phyloP scores from a whole-genome alignment of 2,329 filamentous ascomycete species.

The Aspergillus novoparasiticus region DNA sequence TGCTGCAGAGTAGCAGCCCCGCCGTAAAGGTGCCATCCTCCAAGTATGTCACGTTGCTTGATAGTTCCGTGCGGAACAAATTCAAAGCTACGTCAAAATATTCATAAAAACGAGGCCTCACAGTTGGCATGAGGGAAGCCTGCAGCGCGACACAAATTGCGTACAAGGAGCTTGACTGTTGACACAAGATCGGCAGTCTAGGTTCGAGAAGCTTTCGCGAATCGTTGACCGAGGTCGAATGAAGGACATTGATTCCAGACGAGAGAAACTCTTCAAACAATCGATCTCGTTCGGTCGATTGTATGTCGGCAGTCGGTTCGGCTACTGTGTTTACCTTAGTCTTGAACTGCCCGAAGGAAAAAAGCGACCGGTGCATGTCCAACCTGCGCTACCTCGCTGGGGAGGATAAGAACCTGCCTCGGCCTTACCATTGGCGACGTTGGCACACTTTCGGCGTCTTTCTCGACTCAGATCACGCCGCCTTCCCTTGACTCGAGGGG shows the following conservation, averaged over 20 bases:
- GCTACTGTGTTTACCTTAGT: constrained; percentile 1
- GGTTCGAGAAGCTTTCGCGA: constrained; percentile 18
- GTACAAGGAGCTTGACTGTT: constrained; percentile 31
- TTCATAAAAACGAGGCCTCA: constrained; percentile 27
- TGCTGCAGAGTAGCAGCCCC: constrained; percentile 34
- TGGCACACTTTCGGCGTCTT: constrained; percentile 4
- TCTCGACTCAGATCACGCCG: constrained; percentile 28
- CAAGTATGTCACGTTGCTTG: constrained; percentile 21
- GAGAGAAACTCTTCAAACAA: constrained; percentile 20
- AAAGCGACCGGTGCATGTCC: neutral
- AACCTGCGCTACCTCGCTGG: neutral
- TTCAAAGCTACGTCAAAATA: constrained; percentile 30
- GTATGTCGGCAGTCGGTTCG: neutral
- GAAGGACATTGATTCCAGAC: constrained; percentile 30
- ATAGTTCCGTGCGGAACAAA: constrained; percentile 31
- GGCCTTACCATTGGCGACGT: neutral
- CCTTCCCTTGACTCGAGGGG: constrained; percentile 27
- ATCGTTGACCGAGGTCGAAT: constrained; percentile 28
- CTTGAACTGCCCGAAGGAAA: neutral
- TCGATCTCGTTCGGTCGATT: neutral
- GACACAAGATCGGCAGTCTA: constrained; percentile 24
- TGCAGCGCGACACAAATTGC: constrained; percentile 33
- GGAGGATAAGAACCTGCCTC: neutral
- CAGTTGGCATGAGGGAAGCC: constrained; percentile 20
- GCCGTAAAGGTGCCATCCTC: constrained; percentile 33